Base-by-base conservation (phyloP, 768 basidiomycete genomes). In the Pleurotus eryngii region DNA sequence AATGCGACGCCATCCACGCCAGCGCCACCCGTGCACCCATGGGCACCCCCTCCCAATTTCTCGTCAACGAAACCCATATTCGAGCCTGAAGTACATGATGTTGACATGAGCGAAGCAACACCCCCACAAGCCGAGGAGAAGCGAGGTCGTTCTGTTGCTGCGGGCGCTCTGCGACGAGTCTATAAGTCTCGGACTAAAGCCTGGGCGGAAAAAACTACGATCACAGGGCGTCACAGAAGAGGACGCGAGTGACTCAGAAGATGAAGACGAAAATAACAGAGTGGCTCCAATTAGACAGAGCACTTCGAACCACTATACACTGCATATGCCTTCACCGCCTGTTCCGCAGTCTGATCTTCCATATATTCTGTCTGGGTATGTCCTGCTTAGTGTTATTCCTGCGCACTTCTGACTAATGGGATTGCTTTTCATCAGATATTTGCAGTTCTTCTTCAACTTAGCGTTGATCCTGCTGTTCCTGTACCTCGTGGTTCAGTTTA, bases 391-490 rank as follows among this genome's bases (percentile, higher is more conserved):
- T 35, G n/a, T n/a, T 17, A 49, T 5, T 11, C 35, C 30, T 50
- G 22, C 35, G 6, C 12, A 26, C n/a, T 24, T 50, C n/a, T 12
- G 42, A 15, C 51, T 57, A 56, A 64, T 65, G 59, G 65, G 53
- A 9, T 5, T 54, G 12, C 22, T 56, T 24, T 57, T 50, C 49
- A 51, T 43, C 60, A 91, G 92, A 60, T 98, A 98, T 71, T 76
- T 96, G 18, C 96, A 98, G 68, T 92, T 98, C 73, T 85, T 91
- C 72, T 97, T 97, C 76, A 97, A 98, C 71, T 74, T 91, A 20
- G 86, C 90, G 5, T 81, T 98, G 38, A 84, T 94, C 48, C 64
- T 91, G 40, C 75, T 95, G 48, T 89, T 92, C 65, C 74, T 99
- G 60, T 97, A 95, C 68, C 79, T 98, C 58, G 76, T 89, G 46